Evolutionary conservation across 1,284 basidiomycete species (phyloP), one percentile per base, ranked within the genome.

Genomic region (Volvariella volvacea): DNA sequence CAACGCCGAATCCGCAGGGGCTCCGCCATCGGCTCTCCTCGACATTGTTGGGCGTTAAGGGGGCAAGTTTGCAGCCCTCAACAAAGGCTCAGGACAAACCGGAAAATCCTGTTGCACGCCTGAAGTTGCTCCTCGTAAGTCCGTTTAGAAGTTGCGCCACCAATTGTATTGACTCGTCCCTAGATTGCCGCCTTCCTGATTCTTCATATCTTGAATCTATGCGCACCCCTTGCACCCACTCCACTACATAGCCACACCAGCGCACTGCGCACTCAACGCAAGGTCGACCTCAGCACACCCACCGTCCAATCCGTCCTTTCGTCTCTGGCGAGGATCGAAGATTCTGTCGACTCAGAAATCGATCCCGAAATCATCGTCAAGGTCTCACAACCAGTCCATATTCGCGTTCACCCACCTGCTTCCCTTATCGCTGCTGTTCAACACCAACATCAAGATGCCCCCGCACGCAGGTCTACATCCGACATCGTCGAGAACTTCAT

Each of bases 141-240:
- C 20, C 6, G 39, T 22, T 34, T 37, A 38, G 36, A 37, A 45
- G 30, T 49, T 46, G 48, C 41, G 21, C 22, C 43, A 43, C 21
- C 32, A 50, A 22, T 42, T 46, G 8, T 42, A 33, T 37, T 41
- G 22, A 21, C 21, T 9, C 37, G 44, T 28, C 22, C 30, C 21
- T 49, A 78, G 80, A 89, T 95, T 52, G 81, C 83, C 21, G 83
- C 91, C 2, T 96, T 97, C 75, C 73, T 94, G 51, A 83, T 82
- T 0, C 68, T 97, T 1, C 93, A 97, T 58, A 78, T 93, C 45
- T 78, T 97, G 54, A 99, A 98, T 70, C 78, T 98, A 46, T 88
- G 88, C 63, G 92, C 95, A 1, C 95, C 95, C 0, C 78, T 99
- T 42, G 88, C 92, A 0, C 81, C 87, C 32, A 75, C 64, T 3